Percentiles rank a stretch among this genome's conserved stretches.
Evolutionary conservation across 345 rosid species (phyloP).

Genomic region (Barbarea vulgaris): DNA sequence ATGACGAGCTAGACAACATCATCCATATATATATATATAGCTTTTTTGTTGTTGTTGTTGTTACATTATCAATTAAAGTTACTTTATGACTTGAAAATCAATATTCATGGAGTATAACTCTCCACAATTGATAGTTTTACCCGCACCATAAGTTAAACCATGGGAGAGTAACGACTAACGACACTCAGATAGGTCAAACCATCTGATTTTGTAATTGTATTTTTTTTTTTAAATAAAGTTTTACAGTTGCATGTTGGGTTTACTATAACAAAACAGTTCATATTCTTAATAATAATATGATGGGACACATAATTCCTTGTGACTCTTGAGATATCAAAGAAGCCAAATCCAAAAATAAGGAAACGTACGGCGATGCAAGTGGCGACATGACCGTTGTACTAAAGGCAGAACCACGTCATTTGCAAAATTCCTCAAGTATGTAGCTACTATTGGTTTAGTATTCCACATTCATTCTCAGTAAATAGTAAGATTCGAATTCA

Average conservation of each 20-base stretch:
- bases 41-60: background rate
- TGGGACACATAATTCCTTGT: slow-evolving; percentile 15
- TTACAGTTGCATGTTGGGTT: background rate
- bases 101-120: no score
- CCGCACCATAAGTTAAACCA: background rate
- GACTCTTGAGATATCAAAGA: slow-evolving; percentile 34
- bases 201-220: background rate
- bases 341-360: slow-evolving; percentile 15
- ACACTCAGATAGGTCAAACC: background rate
- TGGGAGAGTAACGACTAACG: slow-evolving; percentile 1
- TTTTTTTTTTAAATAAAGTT: background rate
- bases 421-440: slow-evolving; percentile 11
- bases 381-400: slow-evolving; percentile 27
- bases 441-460: slow-evolving; percentile 2
- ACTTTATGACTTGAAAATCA: background rate
- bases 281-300: slow-evolving; percentile 9
- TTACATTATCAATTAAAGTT: background rate
- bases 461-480: background rate
- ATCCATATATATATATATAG: slow-evolving; percentile 1
- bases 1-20: background rate
- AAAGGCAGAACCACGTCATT: slow-evolving; percentile 29
- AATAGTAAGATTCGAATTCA: slow-evolving; percentile 17
- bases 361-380: slow-evolving; percentile 31
- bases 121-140: background rate
- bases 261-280: slow-evolving; percentile 7